Base-by-base conservation (phyloP, 352 stramenopile species). In the Globisporangium canariense region DNA sequence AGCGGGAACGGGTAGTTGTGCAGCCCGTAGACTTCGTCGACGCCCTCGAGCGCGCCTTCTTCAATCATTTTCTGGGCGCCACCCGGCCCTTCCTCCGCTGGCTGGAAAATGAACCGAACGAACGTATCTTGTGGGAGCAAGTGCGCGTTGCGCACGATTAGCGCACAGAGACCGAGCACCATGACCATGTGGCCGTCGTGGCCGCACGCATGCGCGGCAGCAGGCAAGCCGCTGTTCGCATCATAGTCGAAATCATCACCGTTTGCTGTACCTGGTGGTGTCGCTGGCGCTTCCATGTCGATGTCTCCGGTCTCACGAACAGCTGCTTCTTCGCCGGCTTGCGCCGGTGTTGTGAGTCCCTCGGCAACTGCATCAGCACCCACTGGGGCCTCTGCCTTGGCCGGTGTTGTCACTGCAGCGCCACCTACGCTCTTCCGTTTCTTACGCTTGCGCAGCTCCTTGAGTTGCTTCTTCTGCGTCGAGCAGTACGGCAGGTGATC, bases 141-240 rank as follows among this genome's bases (percentile, higher is more conserved):
- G 59, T 95, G 85, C 2, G 88, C 73, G 34, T 83, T 81, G 20
- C 78, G 75, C 5, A 92, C 77, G 3, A 97, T 67, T 55, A 97
- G 64, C 16, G 81, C 83, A 9, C 88, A 84, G 25, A 97, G 84
- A n/a, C 93, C 95, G 14, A 98, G 69, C 1, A 98, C 78, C 74
- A 98, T 98, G 8, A 88, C 89, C 74, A 97, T 98, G 74, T 99
- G 96, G 5, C 88, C 94, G 75, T 99, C 96, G 62, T 99, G 96
- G 51, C 96, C 96, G 67, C 96, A 98, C 62, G 97, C 97, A 77
- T 99, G 96, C 69, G 86, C 86, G 2, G 81, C 82, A 16, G 71
- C 68, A 64, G 4, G 62, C 55, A 32, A 58, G 43, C 47, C 64
- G 32, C 25, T 52, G 13, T 22, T 32, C 18, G 2, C 60, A 28